phyloP scores from a whole-genome alignment of 2,329 filamentous ascomycete genomes.

The Penicillium concentricum region DNA sequence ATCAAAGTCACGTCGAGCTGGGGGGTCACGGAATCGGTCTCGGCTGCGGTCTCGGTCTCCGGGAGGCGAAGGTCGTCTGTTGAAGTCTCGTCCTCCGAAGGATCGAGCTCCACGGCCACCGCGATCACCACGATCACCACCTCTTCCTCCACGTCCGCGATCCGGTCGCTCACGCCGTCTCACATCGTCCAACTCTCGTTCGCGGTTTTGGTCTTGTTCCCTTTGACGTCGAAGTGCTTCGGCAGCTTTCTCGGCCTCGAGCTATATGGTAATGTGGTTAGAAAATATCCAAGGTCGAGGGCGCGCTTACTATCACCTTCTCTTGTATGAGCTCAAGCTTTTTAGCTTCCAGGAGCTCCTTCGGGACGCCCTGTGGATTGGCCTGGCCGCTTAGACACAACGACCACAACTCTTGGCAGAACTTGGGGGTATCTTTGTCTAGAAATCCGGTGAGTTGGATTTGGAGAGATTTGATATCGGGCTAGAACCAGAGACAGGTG shows the following conservation, averaged over 20 bases:
- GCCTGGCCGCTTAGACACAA: constrained; percentile 85
- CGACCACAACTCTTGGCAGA: constrained; percentile 93
- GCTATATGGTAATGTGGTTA: constrained; percentile 48
- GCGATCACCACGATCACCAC: constrained; percentile 35
- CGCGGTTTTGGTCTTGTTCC: constrained; percentile 69
- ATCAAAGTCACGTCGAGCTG: constrained; percentile 53
- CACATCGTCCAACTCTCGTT: constrained; percentile 67
- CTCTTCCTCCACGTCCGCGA: constrained; percentile 37
- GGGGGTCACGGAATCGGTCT: constrained; percentile 45
- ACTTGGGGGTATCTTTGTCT: constrained; percentile 82
- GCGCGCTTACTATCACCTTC: constrained; percentile 60
- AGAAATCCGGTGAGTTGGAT: constrained; percentile 94
- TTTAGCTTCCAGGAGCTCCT: constrained; percentile 92
- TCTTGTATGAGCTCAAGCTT: constrained; percentile 93
- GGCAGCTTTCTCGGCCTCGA: constrained; percentile 77
- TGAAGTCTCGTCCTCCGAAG: constrained; percentile 44
- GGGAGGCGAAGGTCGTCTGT: constrained; percentile 54
- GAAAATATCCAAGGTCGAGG: background rate
- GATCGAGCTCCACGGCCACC: constrained; percentile 29
- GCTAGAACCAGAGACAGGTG: constrained; percentile 53
- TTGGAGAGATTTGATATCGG: constrained; percentile 92
- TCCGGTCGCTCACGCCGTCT: constrained; percentile 56
- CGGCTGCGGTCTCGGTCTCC: constrained; percentile 46
- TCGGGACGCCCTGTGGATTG: constrained; percentile 86
- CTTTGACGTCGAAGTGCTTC: constrained; percentile 71